Evolutionary conservation across 345 rosid genomes (phyloP), one percentile per base, ranked within the genome.

Genomic region (Salix brachista): DNA sequence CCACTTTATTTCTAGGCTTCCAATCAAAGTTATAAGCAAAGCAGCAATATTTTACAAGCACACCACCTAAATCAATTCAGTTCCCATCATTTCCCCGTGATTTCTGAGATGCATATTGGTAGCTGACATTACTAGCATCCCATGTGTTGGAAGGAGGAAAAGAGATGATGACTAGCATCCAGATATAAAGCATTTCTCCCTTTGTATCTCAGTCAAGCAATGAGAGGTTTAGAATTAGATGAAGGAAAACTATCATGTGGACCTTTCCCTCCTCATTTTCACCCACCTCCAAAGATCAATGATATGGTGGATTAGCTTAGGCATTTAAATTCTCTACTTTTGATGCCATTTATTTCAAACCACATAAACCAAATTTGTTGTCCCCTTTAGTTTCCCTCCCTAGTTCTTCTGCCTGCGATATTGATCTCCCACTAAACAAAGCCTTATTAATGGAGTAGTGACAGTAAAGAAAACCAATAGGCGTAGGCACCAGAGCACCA

Each of bases 321-420:
- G 41, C 64, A 58, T 23, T 42, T 69, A 69, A n/a, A 16, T 42
- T 69, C 72, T 69, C 56, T 21, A n/a, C 46, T 11, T 69, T 41
- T 69, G 32, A 16, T 42, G 36, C 74, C 65, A 52, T 71, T 48
- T 34, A 30, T 30, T 21, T 28, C 34, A 32, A 52, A 32, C 28
- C 32, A 14, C 32, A 71, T 30, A 41, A 30, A 52, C 16, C 41
- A 71, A 52, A 71, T 52, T 32, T 14, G 8, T 41, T 42, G 8
- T 42, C 28, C 8, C 17, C 50, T 37, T 23, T 67, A 37, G 42
- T 37, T 69, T 42, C 72, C 54, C 25, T 41, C 72, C 54, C 54
- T 17, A 69, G 56, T 69, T 69, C 32, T 69, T 69, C 48, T 69
- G 54, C 52, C 72, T 69, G 16, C 56, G 42, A n/a, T 13, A 69